Evolutionary conservation across 768 basidiomycete genomes (phyloP), one percentile per base, ranked within the genome.

Genomic region (Megacollybia marginata): DNA sequence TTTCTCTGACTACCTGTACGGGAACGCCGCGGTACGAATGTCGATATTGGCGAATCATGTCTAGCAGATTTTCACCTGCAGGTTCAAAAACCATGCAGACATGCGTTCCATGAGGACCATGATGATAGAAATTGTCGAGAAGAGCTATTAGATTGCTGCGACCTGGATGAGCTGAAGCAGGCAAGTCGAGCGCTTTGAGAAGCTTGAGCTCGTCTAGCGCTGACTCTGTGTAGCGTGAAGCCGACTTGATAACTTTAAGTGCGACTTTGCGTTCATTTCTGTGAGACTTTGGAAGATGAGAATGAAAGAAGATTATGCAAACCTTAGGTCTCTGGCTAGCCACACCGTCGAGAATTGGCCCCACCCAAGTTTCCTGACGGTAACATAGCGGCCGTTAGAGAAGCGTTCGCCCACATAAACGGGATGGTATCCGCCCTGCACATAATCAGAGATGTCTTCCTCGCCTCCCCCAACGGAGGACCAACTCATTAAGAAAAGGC

Each of bases 11-110:
- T 55, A 98, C 71, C 46, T 75, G 83, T 75, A 92, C 89, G 13
- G 95, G 94, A 1, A 98, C 93, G 55, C 95, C 95, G 9, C 95
- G 81, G 23, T 28, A 6, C 6, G 23, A 28, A 28, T 6, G 2
- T 6, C 23, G 23, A 28, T 28, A 28, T 28, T 28, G 23, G 68
- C 95, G 97, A 78, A 98, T 96, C 59, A 99, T 79, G 4, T 88
- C 94, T 2, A 98, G 80, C 2, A 99, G 74, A 64, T 95, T 97
- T 69, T 99, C 95, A 52, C 95, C 96, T 9, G 98, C 79, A 20
- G 97, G 95, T 66, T 99, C 96, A 61, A 97, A 97, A 12, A 96
- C 93, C 96, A 99, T 97, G 76, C 96, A 98, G 57, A 99, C 89
- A 68, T 99, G 96, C 12, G 80, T 85, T 34, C 96, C 96, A 64